Percentiles rank a stretch among this genome's conserved stretches.
phyloP scores from a whole-genome alignment of 176 grass and related monocot species.

The Raddia distichophylla region DNA sequence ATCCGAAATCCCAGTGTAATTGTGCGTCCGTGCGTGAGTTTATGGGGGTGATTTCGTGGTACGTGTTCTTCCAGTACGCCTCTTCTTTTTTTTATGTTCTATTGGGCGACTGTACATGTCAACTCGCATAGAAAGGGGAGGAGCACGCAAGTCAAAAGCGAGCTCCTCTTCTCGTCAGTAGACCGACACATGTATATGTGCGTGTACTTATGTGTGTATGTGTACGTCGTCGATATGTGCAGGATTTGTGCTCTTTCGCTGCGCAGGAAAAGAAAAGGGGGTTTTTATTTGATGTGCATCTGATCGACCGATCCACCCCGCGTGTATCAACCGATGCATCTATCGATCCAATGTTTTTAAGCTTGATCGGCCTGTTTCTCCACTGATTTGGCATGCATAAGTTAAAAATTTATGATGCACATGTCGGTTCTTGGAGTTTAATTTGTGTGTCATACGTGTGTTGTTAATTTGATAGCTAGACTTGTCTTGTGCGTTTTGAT shows the following conservation, averaged over 20 bases:
- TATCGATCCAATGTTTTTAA: not conserved
- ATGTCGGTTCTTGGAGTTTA: not conserved
- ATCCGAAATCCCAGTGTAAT: constrained; percentile 19
- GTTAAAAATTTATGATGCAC: not conserved
- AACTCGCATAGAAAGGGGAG: constrained; percentile 26
- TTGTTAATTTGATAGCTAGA: not conserved
- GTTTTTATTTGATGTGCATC: constrained; percentile 47
- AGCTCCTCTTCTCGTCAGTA: not conserved
- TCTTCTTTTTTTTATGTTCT: constrained; percentile 39
- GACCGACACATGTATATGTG: constrained; percentile 10
- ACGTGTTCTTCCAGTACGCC: constrained; percentile 8
- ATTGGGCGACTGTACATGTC: constrained; percentile 22
- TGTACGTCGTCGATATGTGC: too few species aligned
- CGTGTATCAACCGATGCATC: not conserved
- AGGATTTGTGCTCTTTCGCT: not conserved
- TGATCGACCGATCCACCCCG: not conserved
- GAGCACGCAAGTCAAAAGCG: not conserved
- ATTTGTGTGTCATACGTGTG: not conserved
- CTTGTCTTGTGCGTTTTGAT: not conserved
- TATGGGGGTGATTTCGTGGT: constrained; percentile 8
- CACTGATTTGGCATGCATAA: not conserved
- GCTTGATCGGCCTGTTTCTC: too few species aligned
- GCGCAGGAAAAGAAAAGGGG: not conserved
- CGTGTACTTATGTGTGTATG: not conserved
- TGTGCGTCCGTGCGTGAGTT: constrained; percentile 44